phyloP scores from a whole-genome alignment of 805 yeast species.

The Middelhovenomyces tepae region DNA sequence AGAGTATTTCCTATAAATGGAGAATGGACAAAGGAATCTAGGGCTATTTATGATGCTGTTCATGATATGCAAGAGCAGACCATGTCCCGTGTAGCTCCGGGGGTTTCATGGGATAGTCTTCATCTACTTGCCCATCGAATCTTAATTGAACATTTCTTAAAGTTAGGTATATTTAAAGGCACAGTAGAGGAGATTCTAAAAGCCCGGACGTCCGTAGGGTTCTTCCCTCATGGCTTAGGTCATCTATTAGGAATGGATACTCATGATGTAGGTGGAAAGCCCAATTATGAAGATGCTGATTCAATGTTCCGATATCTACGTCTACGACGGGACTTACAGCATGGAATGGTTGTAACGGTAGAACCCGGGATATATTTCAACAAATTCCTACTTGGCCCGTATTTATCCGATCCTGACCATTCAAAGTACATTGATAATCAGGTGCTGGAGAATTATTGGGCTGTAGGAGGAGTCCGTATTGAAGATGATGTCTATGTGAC shows the following conservation, averaged over 20 bases:
- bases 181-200: conserved; percentile 59
- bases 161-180: conserved; percentile 62
- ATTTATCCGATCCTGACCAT: conserved; percentile 37
- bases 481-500: conserved; percentile 89
- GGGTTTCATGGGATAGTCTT: conserved; percentile 75
- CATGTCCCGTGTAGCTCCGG: conserved; percentile 69
- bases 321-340: conserved; percentile 60
- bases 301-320: conserved; percentile 70
- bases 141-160: conserved; percentile 58
- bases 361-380: conserved; percentile 95
- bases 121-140: conserved; percentile 75
- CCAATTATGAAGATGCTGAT: conserved; percentile 79
- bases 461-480: conserved; percentile 94
- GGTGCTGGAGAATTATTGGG: conserved; percentile 67
- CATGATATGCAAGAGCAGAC: conserved; percentile 72
- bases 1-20: conserved; percentile 91
- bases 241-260: conserved; percentile 92
- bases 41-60: conserved; percentile 72
- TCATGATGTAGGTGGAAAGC: conserved; percentile 87
- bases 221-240: conserved; percentile 95
- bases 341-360: conserved; percentile 82
- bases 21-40: conserved; percentile 80
- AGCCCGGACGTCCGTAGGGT: conserved; percentile 63
- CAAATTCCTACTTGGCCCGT: conserved; percentile 64
- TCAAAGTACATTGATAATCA: conserved; percentile 52